Percentiles rank a stretch among this genome's conserved stretches.
phyloP scores from a whole-genome alignment of 2,329 filamentous ascomycete genomes.

The Endothia cerciana region DNA sequence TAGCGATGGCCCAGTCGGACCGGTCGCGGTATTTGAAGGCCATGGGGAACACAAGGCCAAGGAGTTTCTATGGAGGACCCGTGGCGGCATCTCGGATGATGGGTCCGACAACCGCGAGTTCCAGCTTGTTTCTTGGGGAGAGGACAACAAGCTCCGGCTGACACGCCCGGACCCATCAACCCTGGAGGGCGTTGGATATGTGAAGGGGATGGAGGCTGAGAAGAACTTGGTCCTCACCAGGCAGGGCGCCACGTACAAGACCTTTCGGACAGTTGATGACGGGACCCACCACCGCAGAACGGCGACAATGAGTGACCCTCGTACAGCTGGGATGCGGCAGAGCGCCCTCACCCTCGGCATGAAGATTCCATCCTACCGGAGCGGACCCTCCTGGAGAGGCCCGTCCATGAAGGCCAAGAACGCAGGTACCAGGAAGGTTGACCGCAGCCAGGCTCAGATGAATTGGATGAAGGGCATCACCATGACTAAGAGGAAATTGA shows the following conservation, averaged over 20 bases:
- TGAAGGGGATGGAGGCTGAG: slow-evolving; percentile 67
- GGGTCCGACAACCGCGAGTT: slow-evolving; percentile 85
- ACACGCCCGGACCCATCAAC: slow-evolving; percentile 71
- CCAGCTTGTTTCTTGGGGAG: slow-evolving; percentile 90
- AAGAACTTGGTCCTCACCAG: slow-evolving; percentile 74
- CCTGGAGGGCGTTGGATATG: slow-evolving; percentile 71
- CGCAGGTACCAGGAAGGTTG: slow-evolving; percentile 44
- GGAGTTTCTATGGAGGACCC: slow-evolving; percentile 87
- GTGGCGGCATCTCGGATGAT: slow-evolving; percentile 69
- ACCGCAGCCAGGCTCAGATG: slow-evolving; percentile 61
- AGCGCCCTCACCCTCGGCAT: slow-evolving; percentile 42
- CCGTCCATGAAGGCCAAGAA: slow-evolving; percentile 63
- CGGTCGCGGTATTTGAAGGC: slow-evolving; percentile 62
- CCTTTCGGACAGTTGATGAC: slow-evolving; percentile 75
- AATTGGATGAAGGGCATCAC: slow-evolving; percentile 73
- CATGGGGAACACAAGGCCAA: slow-evolving; percentile 75
- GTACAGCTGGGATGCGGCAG: slow-evolving; percentile 49
- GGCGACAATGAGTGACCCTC: slow-evolving; percentile 65
- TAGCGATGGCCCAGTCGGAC: slow-evolving; percentile 49
- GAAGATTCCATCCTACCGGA: slow-evolving; percentile 43
- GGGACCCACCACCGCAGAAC: slow-evolving; percentile 60
- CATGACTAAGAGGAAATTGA: slow-evolving; percentile 60
- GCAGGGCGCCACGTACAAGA: slow-evolving; percentile 83
- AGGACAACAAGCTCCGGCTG: slow-evolving; percentile 80
- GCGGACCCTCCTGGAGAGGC: slow-evolving; percentile 54